These are phyloP conservation scores for Sporothrix sp. DNA, from an alignment of 2,329 filamentous ascomycete genomes.

Conservation along the genomic window DNA sequence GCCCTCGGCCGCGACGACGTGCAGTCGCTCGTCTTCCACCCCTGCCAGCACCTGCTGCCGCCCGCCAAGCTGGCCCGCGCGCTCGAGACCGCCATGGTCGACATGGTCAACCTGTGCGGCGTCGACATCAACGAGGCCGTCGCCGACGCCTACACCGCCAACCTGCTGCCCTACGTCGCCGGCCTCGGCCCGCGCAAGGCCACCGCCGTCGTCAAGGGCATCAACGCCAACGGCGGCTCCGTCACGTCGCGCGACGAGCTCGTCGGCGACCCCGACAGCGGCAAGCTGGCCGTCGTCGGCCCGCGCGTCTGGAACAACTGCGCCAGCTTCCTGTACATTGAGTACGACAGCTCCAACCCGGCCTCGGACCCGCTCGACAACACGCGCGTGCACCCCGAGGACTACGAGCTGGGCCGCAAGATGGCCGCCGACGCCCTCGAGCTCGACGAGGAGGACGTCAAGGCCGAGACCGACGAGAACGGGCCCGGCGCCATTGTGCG, in stretches of 20 bases:
- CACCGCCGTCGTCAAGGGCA: conserved; percentile 72
- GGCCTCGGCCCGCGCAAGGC: conserved; percentile 90
- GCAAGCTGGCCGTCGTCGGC: conserved; percentile 69
- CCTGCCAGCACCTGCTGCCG: conserved; percentile 79
- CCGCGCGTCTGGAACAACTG: conserved; percentile 94
- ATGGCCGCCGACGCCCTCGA: conserved; percentile 97
- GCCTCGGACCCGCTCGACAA: conserved; percentile 90
- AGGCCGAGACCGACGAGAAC: conserved; percentile 83
- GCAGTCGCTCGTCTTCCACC: conserved; percentile 75
- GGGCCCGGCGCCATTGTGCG: conserved; percentile 84
- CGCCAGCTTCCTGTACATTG: conserved; percentile 86
- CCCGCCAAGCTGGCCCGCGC: conserved; percentile 79
- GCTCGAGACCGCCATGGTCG: conserved; percentile 92
- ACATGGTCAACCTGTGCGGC: conserved; percentile 95
- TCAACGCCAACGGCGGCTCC: conserved; percentile 81
- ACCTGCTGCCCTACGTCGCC: conserved; percentile 80
- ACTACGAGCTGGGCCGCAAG: conserved; percentile 95
- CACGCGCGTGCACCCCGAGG: conserved; percentile 93
- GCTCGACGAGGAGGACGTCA: conserved; percentile 95
- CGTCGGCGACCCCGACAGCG: conserved; percentile 74
- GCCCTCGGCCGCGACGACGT: conserved; percentile 85
- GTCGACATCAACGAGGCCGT: conserved; percentile 93
- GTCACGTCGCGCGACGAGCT: conserved; percentile 80
- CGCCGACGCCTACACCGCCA: conserved; percentile 69
- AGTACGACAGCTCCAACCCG: conserved; percentile 72